Evolutionary conservation across 257 asterid genomes (phyloP).

Genomic region (Ocimum tenuiflorum): DNA sequence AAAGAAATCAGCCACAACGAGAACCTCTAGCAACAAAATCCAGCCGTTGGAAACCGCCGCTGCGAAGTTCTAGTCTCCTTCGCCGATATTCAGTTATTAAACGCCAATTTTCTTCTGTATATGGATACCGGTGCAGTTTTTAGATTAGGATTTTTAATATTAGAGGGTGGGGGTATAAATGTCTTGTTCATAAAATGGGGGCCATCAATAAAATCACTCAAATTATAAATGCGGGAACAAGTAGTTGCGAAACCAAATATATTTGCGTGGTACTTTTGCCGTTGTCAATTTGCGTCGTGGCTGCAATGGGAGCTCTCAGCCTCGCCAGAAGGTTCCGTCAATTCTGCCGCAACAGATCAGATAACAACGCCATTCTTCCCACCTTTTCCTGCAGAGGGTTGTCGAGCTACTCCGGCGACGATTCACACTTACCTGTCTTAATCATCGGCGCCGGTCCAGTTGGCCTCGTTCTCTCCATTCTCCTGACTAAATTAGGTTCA

Average conservation of each 20-base stretch:
- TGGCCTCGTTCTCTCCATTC: conserved; percentile 75
- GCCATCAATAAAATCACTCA: too few relatives aligned
- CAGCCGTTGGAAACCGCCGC: too few relatives aligned
- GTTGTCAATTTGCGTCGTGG: neutral
- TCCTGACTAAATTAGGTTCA: conserved; percentile 73
- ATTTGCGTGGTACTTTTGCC: neutral
- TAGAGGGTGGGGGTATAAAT: too few relatives aligned
- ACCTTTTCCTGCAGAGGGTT: conserved; percentile 33
- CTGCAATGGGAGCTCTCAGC: conserved; percentile 39
- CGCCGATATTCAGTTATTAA: too few relatives aligned
- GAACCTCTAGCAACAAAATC: too few relatives aligned
- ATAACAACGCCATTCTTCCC: conserved; percentile 12
- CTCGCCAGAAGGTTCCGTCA: conserved; percentile 29
- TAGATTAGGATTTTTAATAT: too few relatives aligned
- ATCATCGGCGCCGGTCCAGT: conserved; percentile 97
- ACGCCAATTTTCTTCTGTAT: too few relatives aligned
- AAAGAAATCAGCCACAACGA: too few relatives aligned
- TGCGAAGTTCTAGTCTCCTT: too few relatives aligned
- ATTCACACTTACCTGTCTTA: conserved; percentile 60
- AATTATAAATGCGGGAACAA: too few relatives aligned
- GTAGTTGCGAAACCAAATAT: neutral
- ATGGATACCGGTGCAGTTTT: too few relatives aligned
- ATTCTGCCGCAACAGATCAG: conserved; percentile 17
- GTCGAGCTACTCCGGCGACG: conserved; percentile 26
- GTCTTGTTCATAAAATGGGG: too few relatives aligned